A percentile compares a stretch with the other conserved stretches of the same genome.
These are phyloP conservation scores for Teunomyces barrocoloradensis DNA, from an alignment of 805 yeast species.

Conservation along the genomic window DNA sequence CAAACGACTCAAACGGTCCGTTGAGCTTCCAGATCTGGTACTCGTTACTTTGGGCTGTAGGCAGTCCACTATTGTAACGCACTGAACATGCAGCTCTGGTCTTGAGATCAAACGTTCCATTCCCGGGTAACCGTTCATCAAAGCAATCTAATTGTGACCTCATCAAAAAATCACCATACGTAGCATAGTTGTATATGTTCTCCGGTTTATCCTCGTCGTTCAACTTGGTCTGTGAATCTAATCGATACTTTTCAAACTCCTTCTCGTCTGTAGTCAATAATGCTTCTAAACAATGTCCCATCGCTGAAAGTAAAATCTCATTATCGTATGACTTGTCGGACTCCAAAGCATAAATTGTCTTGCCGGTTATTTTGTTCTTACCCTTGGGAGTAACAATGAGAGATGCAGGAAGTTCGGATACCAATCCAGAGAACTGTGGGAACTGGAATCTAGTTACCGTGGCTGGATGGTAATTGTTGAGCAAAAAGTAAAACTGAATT, in stretches of 20 bases:
- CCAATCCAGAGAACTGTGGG: slow-evolving; percentile 9
- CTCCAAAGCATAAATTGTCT: slow-evolving; percentile 58
- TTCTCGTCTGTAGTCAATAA: slow-evolving; percentile 60
- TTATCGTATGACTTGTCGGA: slow-evolving; percentile 64
- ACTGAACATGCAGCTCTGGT: slow-evolving; percentile 89
- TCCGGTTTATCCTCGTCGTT: slow-evolving; percentile 15
- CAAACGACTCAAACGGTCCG: slow-evolving; percentile 78
- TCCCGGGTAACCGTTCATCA: slow-evolving; percentile 76
- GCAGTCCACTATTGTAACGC: slow-evolving; percentile 68
- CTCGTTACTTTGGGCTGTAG: slow-evolving; percentile 53
- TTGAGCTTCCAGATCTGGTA: slow-evolving; percentile 61
- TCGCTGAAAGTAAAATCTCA: slow-evolving; percentile 63
- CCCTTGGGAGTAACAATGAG: slow-evolving; percentile 54
- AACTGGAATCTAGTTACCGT: slow-evolving; percentile 26
- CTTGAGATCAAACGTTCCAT: slow-evolving; percentile 88
- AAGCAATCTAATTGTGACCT: slow-evolving; percentile 89
- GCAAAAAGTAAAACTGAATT: slow-evolving; percentile 67
- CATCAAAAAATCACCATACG: slow-evolving; percentile 65
- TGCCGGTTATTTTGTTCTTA: slow-evolving; percentile 16
- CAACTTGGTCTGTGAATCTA: neutral
- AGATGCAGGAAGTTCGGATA: slow-evolving; percentile 40
- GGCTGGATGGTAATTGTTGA: slow-evolving; percentile 43
- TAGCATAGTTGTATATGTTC: slow-evolving; percentile 67
- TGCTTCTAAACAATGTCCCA: slow-evolving; percentile 80
- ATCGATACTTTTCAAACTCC: slow-evolving; percentile 43